These are phyloP conservation scores for Xerocomus amazonicus DNA, from an alignment of 1,284 basidiomycete genomes.

Conservation along the genomic window DNA sequence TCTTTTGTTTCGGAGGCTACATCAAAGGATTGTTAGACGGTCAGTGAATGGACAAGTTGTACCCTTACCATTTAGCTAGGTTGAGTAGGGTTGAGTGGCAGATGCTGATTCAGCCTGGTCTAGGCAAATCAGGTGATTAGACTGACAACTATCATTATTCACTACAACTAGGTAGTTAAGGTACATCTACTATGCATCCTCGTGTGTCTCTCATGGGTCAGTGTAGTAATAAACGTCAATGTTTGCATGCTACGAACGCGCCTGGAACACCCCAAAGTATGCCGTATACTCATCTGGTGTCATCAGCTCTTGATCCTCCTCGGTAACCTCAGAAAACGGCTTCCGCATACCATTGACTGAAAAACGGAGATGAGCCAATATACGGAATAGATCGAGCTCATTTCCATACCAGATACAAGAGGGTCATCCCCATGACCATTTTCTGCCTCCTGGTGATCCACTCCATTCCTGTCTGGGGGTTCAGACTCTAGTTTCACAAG, in stretches of 20 bases:
- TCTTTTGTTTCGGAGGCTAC: conserved; percentile 33
- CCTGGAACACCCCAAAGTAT: conserved; percentile 64
- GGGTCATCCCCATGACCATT: conserved; percentile 36
- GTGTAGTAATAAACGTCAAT: conserved; percentile 6
- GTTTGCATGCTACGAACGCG: conserved; percentile 26
- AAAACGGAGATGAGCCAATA: conserved; percentile 5
- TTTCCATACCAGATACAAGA: conserved; percentile 55
- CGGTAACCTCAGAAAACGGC: conserved; percentile 69
- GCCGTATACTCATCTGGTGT: conserved; percentile 80
- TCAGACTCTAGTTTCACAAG: conserved; percentile 39
- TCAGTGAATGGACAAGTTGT: neutral
- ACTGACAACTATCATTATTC: neutral
- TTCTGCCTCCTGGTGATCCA: neutral
- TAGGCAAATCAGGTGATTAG: too few relatives aligned
- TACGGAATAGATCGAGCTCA: neutral
- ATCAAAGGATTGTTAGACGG: neutral
- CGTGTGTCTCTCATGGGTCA: conserved; percentile 6
- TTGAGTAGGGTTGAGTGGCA: neutral
- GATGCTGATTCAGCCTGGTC: neutral
- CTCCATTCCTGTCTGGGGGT: conserved; percentile 4
- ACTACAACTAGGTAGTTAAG: conserved; percentile 14
- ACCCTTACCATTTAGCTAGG: conserved; percentile 20
- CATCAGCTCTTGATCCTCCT: conserved; percentile 81
- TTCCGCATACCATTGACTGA: conserved; percentile 68
- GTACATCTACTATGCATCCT: conserved; percentile 18